Conservation (phyloP, 805 yeast genomes). For the Lipomyces kockii region DNA sequence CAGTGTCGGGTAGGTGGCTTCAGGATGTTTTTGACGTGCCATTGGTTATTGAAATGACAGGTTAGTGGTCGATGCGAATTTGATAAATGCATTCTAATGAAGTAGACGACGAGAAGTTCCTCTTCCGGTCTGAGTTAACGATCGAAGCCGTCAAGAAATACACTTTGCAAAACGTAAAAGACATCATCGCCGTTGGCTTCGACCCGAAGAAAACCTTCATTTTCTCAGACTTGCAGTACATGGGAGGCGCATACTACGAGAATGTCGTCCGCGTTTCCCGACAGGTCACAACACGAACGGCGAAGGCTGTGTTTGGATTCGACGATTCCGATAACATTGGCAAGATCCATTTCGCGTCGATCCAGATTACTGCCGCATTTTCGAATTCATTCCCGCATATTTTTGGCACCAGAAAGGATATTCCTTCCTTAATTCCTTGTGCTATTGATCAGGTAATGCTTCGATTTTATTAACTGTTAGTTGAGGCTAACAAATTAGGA, state of each 20-base stretch:
- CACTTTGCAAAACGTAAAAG: constrained; percentile 84
- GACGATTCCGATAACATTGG: constrained; percentile 95
- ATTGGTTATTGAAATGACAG: constrained; percentile 71
- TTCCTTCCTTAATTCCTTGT: constrained; percentile 97
- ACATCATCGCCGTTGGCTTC: constrained; percentile 92
- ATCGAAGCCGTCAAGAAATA: constrained; percentile 84
- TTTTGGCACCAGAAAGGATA: constrained; percentile 80
- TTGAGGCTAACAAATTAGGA: constrained; percentile 49
- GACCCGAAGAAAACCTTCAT: constrained; percentile 93
- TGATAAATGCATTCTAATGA: constrained; percentile 10
- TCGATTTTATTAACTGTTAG: too few species aligned
- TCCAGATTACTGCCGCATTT: constrained; percentile 95
- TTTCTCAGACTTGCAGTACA: constrained; percentile 87
- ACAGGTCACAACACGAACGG: constrained; percentile 96
- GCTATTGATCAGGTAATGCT: constrained; percentile 80
- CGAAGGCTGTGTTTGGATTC: constrained; percentile 96
- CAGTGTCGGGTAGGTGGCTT: constrained; percentile 61
- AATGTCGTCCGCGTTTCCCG: constrained; percentile 90
- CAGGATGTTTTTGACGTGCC: constrained; percentile 98
- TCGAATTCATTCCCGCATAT: constrained; percentile 96
- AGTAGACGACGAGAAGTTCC: constrained; percentile 97
- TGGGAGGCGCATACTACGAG: constrained; percentile 93
- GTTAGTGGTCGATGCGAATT: constrained; percentile 7
- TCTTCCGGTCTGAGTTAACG: constrained; percentile 88
- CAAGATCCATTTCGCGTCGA: constrained; percentile 89